Evolutionary conservation across 495 filamentous ascomycete species (phyloP).

Genomic region (Stereocaulon alpinum): DNA sequence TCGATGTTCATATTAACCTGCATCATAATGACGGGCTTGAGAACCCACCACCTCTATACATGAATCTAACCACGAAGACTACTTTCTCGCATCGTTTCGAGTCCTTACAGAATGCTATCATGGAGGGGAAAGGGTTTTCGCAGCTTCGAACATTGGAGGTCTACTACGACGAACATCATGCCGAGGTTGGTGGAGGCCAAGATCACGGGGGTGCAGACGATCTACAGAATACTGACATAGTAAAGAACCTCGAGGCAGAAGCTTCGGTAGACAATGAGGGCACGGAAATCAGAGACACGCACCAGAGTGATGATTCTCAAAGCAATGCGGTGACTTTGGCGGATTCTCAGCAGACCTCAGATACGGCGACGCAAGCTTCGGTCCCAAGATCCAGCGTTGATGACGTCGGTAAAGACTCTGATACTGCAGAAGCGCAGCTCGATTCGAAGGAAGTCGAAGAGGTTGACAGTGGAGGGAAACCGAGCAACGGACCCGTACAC

Average conservation of each 20-base stretch:
- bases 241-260: not conserved
- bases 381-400: not conserved
- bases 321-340: not conserved
- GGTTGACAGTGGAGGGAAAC: too few relatives aligned
- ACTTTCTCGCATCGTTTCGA: slow-evolving; percentile 40
- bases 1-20: slow-evolving; percentile 48
- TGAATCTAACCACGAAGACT: slow-evolving; percentile 42
- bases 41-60: slow-evolving; percentile 44
- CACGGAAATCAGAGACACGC: not conserved
- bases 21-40: slow-evolving; percentile 49
- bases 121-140: slow-evolving; percentile 50
- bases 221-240: not conserved
- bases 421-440: not conserved
- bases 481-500: not conserved
- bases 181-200: not conserved
- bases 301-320: not conserved
- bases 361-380: not conserved
- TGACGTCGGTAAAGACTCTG: not conserved
- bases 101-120: slow-evolving; percentile 34
- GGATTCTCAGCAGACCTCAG: not conserved
- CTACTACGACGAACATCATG: not conserved
- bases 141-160: slow-evolving; percentile 36
- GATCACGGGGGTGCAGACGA: not conserved
- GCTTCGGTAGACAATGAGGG: not conserved
- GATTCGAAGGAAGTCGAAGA: not conserved